Evolutionary conservation across 2,329 filamentous ascomycete species (phyloP), one percentile per base, ranked within the genome.

Genomic region (Thelonectria blattea): DNA sequence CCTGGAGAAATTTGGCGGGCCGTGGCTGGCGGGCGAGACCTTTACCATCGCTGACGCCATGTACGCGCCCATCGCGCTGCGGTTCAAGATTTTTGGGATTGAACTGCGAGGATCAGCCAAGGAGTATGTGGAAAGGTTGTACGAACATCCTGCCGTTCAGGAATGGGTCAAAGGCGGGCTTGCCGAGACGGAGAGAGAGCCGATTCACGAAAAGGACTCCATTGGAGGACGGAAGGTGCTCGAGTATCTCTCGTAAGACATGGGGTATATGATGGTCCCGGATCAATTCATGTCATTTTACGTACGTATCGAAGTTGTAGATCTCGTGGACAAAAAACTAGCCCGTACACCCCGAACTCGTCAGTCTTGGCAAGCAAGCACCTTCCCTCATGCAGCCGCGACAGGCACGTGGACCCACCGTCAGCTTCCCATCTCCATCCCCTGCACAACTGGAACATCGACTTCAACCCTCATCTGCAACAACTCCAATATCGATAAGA

Each of bases 41-140:
- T 81, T 81, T 22, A 73, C 71, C 1, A 72, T 72, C 0, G 78
- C 69, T 0, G 79, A 81, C 58, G 79, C 78, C 22, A 79, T 80
- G 62, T 80, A 71, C 62, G 76, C 78, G 14, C 79, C 79, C 0
- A 62, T 80, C 15, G 79, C 77, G n/a, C 72, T 74, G 24, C 67
- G 79, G 20, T 54, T 74, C 24, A 72, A 73, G 72, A 80, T 78
- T 0, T 81, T 74, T 60, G 71, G 77, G 1, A 62, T 74, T 39
- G 60, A 71, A 42, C 57, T 79, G 20, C 65, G 70, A 5, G 73
- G 65, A 0, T 41, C 56, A 9, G 75, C 73, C 0, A 65, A 59
- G 57, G 72, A 70, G 56, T 81, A 80, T 56, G 42, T 71, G 24
- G 64, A 74, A n/a, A 61, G 71, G 17, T 51, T 80, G 47, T 66